phyloP scores from a whole-genome alignment of 768 basidiomycete species.

The Termitomyces heimii region DNA sequence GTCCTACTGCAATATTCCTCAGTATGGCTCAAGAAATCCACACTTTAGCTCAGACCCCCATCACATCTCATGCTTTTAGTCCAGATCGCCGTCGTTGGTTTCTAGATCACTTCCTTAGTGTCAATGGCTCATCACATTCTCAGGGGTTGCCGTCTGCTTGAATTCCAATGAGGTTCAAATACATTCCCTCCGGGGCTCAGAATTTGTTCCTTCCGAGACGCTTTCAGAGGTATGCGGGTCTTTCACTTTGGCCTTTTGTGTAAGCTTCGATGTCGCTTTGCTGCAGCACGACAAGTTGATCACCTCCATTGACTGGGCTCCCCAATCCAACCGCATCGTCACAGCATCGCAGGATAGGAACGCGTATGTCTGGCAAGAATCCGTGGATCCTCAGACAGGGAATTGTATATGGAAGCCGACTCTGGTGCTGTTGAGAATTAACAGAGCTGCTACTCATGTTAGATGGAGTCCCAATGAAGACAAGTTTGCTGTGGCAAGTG shows the following conservation, averaged over 20 bases:
- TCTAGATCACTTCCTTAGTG: background rate
- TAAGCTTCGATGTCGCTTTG: background rate
- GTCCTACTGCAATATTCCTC: conserved; percentile 50
- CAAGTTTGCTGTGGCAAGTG: conserved; percentile 97
- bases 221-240: conserved; percentile 68
- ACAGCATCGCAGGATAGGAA: conserved; percentile 99
- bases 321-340: conserved; percentile 93
- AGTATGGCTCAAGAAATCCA: conserved; percentile 67
- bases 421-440: conserved; percentile 91
- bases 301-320: conserved; percentile 99
- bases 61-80: conserved; percentile 90
- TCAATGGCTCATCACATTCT: background rate
- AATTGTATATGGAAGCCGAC: conserved; percentile 87
- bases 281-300: conserved; percentile 92
- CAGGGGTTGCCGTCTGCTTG: conserved; percentile 89
- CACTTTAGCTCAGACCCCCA: conserved; percentile 72
- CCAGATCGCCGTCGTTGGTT: conserved; percentile 79
- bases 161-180: conserved; percentile 89
- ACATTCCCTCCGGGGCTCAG: conserved; percentile 56
- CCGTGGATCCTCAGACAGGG: conserved; percentile 67
- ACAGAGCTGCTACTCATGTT: conserved; percentile 92
- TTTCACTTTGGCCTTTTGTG: background rate
- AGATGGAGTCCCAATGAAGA: conserved; percentile 97
- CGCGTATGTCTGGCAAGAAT: conserved; percentile 96
- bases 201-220: conserved; percentile 70